A percentile compares a stretch with the other conserved stretches of the same genome.
Evolutionary conservation across 495 filamentous ascomycete species (phyloP).

Genomic region (Hypoxylon fragiforme): DNA sequence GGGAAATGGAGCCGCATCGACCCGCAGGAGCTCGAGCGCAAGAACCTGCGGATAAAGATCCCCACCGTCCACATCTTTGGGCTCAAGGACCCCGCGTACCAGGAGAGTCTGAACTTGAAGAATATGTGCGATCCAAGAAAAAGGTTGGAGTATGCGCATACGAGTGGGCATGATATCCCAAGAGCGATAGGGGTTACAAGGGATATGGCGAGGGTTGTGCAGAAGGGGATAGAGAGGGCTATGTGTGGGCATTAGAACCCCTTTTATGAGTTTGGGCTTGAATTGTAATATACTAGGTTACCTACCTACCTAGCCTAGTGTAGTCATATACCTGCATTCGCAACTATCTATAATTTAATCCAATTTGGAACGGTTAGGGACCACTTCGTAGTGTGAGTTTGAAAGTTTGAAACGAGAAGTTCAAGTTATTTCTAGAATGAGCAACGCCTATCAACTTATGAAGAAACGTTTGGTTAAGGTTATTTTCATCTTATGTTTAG

Average conservation of each 20-base stretch:
- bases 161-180: conserved; percentile 57
- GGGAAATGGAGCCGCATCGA: background rate
- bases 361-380: no score
- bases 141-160: conserved; percentile 56
- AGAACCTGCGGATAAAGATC: conserved; percentile 45
- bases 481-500: no score
- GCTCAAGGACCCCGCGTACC: conserved; percentile 57
- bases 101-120: conserved; percentile 56
- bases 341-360: no score
- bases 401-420: no score
- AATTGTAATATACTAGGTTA: background rate
- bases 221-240: background rate
- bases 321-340: no score
- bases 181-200: background rate
- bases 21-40: background rate
- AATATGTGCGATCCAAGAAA: conserved; percentile 48
- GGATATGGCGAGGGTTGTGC: background rate
- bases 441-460: no score
- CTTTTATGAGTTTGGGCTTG: background rate
- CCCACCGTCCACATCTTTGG: conserved; percentile 65
- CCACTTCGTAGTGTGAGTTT: no score
- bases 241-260: background rate
- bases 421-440: no score
- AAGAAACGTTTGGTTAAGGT: no score
- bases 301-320: no score